Conservation (phyloP, 257 asterid genomes). For the Osmanthus fragrans region DNA sequence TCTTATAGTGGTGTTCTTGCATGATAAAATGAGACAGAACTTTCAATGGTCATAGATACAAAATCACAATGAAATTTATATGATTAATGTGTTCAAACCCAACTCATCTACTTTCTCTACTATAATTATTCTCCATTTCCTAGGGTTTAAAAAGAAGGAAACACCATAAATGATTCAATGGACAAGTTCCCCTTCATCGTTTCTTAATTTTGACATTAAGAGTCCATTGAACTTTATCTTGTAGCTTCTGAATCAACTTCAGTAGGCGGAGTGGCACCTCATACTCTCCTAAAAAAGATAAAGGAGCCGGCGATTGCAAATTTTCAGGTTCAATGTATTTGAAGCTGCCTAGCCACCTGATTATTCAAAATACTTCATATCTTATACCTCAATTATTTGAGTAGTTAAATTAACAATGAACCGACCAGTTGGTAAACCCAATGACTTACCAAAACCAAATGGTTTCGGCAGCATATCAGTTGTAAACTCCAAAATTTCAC, state of each 20-base stretch:
- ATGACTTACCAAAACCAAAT: constrained; percentile 12
- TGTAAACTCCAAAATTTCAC: constrained; percentile 1
- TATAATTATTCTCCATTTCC: neutral
- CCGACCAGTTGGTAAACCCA: constrained; percentile 1
- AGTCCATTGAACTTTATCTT: no score
- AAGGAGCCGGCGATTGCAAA: constrained; percentile 8
- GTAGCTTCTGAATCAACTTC: neutral
- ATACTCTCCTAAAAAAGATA: no score
- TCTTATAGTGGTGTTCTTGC: no score
- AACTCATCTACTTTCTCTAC: no score
- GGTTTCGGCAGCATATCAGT: neutral
- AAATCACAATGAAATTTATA: neutral
- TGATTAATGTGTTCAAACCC: neutral
- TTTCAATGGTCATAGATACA: neutral
- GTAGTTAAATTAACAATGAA: constrained; percentile 15
- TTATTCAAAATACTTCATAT: constrained; percentile 1
- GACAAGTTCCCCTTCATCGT: constrained; percentile 38
- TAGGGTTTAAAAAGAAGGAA: no score
- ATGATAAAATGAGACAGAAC: neutral
- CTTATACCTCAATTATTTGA: neutral
- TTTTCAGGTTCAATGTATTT: no score
- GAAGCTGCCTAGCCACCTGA: neutral
- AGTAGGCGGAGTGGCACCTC: no score
- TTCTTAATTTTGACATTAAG: no score
- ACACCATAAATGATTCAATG: neutral